Percentiles rank a stretch among this genome's conserved stretches.
Conservation (phyloP, 192 early-diverging fungal genomes). For the Geranomyces variabilis region DNA sequence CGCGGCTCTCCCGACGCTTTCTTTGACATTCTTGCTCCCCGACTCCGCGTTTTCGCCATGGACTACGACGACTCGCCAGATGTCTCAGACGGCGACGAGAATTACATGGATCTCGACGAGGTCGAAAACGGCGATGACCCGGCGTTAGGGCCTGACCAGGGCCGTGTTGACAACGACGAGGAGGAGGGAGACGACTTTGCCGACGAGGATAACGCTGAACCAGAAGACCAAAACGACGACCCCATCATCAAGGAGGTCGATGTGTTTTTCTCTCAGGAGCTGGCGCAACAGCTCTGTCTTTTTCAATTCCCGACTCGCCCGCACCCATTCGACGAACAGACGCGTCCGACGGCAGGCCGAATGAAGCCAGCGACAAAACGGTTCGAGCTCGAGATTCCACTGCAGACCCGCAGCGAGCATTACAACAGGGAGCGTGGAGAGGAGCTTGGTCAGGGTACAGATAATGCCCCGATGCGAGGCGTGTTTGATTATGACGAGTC, state of each 20-base stretch:
- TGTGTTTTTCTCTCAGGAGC: conserved; percentile 73
- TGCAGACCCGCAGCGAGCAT: conserved; percentile 70
- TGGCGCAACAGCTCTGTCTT: conserved; percentile 73
- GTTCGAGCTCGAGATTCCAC: conserved; percentile 82
- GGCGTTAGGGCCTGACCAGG: background rate
- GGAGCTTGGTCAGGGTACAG: conserved; percentile 74
- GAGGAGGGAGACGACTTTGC: background rate
- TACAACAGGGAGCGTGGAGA: conserved; percentile 81
- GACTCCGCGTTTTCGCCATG: background rate
- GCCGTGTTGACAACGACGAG: background rate
- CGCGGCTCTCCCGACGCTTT: no score
- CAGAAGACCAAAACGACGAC: conserved; percentile 33
- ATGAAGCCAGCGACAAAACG: conserved; percentile 82
- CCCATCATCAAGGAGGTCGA: conserved; percentile 65
- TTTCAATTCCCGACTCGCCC: conserved; percentile 82
- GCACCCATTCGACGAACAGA: conserved; percentile 39
- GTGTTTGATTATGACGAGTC: conserved; percentile 38
- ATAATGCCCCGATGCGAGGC: conserved; percentile 72
- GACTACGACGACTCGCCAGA: background rate
- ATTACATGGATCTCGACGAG: conserved; percentile 1
- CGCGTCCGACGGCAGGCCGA: conserved; percentile 47
- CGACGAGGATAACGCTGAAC: background rate
- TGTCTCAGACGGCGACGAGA: background rate
- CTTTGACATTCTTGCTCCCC: background rate
- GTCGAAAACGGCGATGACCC: conserved; percentile 3